phyloP scores from a whole-genome alignment of 805 yeast species.

The Nakazawaea ishiwadae region DNA sequence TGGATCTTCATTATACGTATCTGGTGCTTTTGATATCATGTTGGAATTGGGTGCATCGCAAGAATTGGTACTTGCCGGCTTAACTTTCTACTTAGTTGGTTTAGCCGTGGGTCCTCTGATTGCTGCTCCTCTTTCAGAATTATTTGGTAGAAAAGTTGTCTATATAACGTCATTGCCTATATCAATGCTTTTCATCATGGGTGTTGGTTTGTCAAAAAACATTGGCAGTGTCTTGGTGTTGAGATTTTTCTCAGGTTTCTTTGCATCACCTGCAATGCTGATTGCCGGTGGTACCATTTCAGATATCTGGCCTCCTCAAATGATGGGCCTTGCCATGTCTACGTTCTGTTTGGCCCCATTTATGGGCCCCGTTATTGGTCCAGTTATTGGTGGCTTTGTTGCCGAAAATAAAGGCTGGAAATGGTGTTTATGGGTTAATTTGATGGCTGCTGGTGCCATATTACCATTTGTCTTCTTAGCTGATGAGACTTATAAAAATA shows the following conservation, averaged over 20 bases:
- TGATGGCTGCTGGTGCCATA: slow-evolving; percentile 61
- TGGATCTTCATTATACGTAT: slow-evolving; percentile 70
- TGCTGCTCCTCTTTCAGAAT: slow-evolving; percentile 70
- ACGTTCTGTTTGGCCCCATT: slow-evolving; percentile 77
- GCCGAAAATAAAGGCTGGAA: slow-evolving; percentile 60
- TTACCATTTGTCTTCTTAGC: slow-evolving; percentile 38
- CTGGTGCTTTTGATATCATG: slow-evolving; percentile 55
- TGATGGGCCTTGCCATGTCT: slow-evolving; percentile 70
- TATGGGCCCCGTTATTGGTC: slow-evolving; percentile 76
- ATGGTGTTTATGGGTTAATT: slow-evolving; percentile 69
- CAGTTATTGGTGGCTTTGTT: slow-evolving; percentile 70
- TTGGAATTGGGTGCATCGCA: slow-evolving; percentile 46
- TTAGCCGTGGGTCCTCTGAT: slow-evolving; percentile 65
- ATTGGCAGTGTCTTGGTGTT: slow-evolving; percentile 60
- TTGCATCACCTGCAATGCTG: slow-evolving; percentile 80
- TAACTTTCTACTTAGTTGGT: slow-evolving; percentile 68
- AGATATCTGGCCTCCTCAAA: slow-evolving; percentile 68
- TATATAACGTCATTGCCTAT: slow-evolving; percentile 56
- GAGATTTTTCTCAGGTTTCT: slow-evolving; percentile 69
- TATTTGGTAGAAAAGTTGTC: slow-evolving; percentile 61
- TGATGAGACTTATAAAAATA: slow-evolving; percentile 74
- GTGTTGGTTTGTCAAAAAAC: slow-evolving; percentile 61
- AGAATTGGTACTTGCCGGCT: slow-evolving; percentile 61
- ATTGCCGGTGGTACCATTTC: slow-evolving; percentile 81
- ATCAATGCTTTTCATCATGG: slow-evolving; percentile 70